Evolutionary conservation across 371 early-diverging fungal species (phyloP), one percentile per base, ranked within the genome.

Genomic region (Rhizomucor miehei): DNA sequence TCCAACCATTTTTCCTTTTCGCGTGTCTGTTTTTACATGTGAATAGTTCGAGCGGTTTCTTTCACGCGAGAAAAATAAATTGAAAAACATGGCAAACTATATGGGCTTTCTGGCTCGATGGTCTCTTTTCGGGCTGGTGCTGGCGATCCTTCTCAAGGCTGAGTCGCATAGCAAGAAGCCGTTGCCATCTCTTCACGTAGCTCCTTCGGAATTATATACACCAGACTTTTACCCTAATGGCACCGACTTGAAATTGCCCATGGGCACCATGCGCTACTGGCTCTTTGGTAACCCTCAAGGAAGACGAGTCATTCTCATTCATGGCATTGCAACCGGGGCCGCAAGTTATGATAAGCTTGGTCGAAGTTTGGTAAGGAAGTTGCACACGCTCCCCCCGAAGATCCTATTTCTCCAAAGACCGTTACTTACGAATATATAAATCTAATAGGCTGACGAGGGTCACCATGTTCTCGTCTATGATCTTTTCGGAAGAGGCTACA

Each of bases 251-350:
- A 54, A 66, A 24, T 56, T 78, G 21, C 80, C 80, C 9, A 39
- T 48, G 34, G 82, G 82, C 16, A 68, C 66, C 17, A 80, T 81
- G 60, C 77, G 79, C 20, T 85, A 80, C 47, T 81, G 75, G 69
- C 36, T 70, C 12, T 65, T 78, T 44, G 85, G 85, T 20, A 66
- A 75, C 35, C 65, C 66, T 13, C 50, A 70, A 20, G 85, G 85
- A 1, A 54, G 63, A 37, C 67, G 64, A n/a, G 74, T 85, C 20
- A 69, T 79, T 8, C 66, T 85, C 13, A 62, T 85, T 24, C 85
- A 85, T 50, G 85, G 85, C 35, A 76, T 84, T 45, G 56, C 75
- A 16, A 66, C 69, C 0, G 71, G 71, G 5, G 56, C 69, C 19
- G 43, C 65, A 14, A 57, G 44, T 5, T 75, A 71, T 35, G 60